phyloP scores from a whole-genome alignment of 164 flowering plant species.

The Umbilicus rupestris region DNA sequence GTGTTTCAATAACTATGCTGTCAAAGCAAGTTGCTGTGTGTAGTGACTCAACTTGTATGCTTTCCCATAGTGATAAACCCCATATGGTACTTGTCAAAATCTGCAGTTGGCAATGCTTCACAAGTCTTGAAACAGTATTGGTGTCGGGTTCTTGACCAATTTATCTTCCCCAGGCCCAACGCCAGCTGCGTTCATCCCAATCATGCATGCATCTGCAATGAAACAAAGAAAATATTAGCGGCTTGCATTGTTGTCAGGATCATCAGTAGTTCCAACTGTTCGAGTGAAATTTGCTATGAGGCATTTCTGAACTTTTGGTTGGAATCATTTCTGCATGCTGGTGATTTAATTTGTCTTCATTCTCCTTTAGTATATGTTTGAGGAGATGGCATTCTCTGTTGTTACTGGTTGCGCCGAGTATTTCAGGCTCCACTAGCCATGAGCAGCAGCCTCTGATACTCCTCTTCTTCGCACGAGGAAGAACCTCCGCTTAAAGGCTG shows the following conservation, averaged over 20 bases:
- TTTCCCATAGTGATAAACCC: neutral
- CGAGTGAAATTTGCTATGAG: neutral
- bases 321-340: neutral
- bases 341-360: no score
- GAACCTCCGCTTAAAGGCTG: conserved; percentile 12
- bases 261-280: neutral
- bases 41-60: neutral
- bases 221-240: no score
- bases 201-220: no score
- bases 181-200: no score
- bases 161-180: no score
- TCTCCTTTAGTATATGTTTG: neutral
- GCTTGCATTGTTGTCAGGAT: no score
- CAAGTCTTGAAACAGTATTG: neutral
- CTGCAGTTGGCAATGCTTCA: neutral
- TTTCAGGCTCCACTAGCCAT: neutral
- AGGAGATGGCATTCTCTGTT: neutral
- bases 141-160: no score
- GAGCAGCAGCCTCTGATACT: conserved; percentile 17
- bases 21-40: neutral
- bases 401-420: no score
- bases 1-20: neutral
- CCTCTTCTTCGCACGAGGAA: conserved; percentile 17
- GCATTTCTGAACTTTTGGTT: neutral
- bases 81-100: neutral